Evolutionary conservation across 306 rosid genomes (phyloP).

Genomic region (Betula pendula): DNA sequence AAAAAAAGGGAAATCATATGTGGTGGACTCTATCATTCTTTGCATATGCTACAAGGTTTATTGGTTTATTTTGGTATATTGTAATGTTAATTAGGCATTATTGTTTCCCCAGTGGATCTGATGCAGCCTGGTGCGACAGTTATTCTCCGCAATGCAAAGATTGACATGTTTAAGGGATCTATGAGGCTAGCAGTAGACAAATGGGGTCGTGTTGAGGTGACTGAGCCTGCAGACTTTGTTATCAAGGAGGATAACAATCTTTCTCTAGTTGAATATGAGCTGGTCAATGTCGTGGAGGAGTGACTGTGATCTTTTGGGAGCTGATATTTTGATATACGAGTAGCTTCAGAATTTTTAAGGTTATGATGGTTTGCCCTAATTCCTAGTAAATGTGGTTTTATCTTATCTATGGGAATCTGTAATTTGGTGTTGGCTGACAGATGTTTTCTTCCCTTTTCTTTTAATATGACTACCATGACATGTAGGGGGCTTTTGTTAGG

Average conservation of each 20-base stretch:
- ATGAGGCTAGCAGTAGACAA: conserved; percentile 75
- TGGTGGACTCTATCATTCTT: background rate
- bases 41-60: background rate
- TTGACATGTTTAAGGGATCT: conserved; percentile 71
- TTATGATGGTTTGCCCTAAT: conserved; percentile 20
- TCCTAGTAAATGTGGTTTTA: conserved; percentile 30
- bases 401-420: conserved; percentile 19
- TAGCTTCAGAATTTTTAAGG: conserved; percentile 23
- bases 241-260: conserved; percentile 69
- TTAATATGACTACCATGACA: conserved; percentile 10
- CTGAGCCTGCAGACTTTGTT: conserved; percentile 50
- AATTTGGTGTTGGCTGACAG: conserved; percentile 26
- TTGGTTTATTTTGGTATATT: background rate
- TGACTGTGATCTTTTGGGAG: conserved; percentile 20
- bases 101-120: conserved; percentile 46
- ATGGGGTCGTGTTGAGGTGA: conserved; percentile 64
- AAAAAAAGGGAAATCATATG: too few species aligned
- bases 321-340: conserved; percentile 20
- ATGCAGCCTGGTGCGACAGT: conserved; percentile 49
- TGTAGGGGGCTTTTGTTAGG: conserved; percentile 26
- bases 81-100: background rate
- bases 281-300: conserved; percentile 52
- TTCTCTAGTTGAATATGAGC: conserved; percentile 57
- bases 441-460: conserved; percentile 3
- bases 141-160: conserved; percentile 63